Conservation (phyloP, 495 filamentous ascomycete species). For the Venustampulla echinocandica region DNA sequence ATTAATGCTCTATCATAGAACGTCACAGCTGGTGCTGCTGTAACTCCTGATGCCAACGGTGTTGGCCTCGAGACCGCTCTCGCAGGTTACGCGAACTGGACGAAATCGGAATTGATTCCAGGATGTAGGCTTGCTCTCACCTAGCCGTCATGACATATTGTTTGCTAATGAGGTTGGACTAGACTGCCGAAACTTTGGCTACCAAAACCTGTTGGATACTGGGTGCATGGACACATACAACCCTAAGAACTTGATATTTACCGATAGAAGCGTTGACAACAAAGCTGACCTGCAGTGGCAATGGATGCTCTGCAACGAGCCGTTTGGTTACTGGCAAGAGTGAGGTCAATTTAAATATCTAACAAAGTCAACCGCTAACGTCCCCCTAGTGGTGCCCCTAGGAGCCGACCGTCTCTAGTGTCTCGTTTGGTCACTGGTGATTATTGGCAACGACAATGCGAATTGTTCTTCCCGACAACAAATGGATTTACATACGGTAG, state of each 20-base stretch:
- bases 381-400: conserved; percentile 35
- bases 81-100: conserved; percentile 45
- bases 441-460: conserved; percentile 55
- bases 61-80: conserved; percentile 49
- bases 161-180: background rate
- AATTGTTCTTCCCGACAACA: conserved; percentile 44
- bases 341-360: conserved; percentile 15
- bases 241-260: conserved; percentile 45
- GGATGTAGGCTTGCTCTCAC: conserved; percentile 32
- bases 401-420: conserved; percentile 34
- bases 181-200: conserved; percentile 37
- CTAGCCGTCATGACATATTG: background rate
- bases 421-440: conserved; percentile 46
- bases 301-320: conserved; percentile 62
- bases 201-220: conserved; percentile 33
- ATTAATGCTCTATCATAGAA: conserved; percentile 13
- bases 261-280: conserved; percentile 45
- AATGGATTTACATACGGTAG: conserved; percentile 25
- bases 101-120: conserved; percentile 37
- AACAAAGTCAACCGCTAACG: background rate
- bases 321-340: conserved; percentile 51
- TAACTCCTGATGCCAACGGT: conserved; percentile 32
- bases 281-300: conserved; percentile 49
- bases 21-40: conserved; percentile 26
- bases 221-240: conserved; percentile 53